Conservation (phyloP, 1,284 basidiomycete species). For the Ceratobasidium sp. region DNA sequence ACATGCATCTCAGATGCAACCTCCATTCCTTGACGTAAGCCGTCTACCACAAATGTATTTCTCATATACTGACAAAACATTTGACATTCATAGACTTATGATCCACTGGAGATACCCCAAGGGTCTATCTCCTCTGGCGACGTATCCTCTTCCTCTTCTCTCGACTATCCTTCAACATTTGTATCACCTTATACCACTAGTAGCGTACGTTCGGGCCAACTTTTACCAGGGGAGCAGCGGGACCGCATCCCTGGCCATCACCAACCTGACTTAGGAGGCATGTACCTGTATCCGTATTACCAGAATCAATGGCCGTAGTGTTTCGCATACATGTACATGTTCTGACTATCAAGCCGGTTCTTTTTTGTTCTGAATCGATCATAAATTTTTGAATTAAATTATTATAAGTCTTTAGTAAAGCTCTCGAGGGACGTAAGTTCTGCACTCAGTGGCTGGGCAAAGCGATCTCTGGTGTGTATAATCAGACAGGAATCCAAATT, state of each 20-base stretch:
- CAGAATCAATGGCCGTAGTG: slow-evolving; percentile 28
- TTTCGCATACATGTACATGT: slow-evolving; percentile 16
- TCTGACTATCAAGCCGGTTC: too few species aligned
- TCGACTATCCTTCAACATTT: slow-evolving; percentile 26
- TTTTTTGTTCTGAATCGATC: too few species aligned
- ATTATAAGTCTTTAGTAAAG: too few species aligned
- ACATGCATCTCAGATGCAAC: slow-evolving; percentile 17
- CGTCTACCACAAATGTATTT: background rate
- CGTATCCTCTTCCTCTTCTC: slow-evolving; percentile 31
- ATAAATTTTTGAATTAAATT: too few species aligned
- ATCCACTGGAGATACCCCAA: slow-evolving; percentile 20
- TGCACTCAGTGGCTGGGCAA: too few species aligned
- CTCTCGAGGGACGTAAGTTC: too few species aligned
- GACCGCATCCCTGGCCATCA: slow-evolving; percentile 18
- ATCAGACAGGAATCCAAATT: too few species aligned
- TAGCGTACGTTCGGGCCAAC: slow-evolving; percentile 10
- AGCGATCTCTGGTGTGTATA: too few species aligned
- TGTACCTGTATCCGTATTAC: slow-evolving; percentile 35
- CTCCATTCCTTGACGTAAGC: slow-evolving; percentile 25
- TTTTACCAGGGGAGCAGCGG: slow-evolving; percentile 24
- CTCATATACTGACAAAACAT: slow-evolving; percentile 11
- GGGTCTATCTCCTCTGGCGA: slow-evolving; percentile 14
- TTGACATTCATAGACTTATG: slow-evolving; percentile 15
- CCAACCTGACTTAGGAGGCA: slow-evolving; percentile 14
- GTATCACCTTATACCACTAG: slow-evolving; percentile 37